Evolutionary conservation across 345 rosid species (phyloP).

Genomic region (Syzygium jambos): DNA sequence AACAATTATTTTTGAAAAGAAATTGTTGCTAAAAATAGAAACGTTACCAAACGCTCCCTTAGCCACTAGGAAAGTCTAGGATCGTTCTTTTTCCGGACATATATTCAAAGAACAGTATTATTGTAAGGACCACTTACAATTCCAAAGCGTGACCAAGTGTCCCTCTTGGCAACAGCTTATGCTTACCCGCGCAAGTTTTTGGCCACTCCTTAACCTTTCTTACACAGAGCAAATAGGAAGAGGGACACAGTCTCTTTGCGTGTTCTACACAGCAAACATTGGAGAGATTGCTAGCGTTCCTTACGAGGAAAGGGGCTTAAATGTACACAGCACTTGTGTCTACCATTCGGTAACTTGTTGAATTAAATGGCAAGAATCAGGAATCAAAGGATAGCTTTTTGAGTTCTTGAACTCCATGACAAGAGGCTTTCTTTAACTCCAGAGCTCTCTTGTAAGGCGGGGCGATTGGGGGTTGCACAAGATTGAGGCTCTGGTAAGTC

Average conservation of each 20-base stretch:
- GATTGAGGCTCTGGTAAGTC: slow-evolving; percentile 67
- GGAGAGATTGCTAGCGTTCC: not conserved
- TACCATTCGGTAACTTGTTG: not conserved
- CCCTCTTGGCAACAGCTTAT: slow-evolving; percentile 1
- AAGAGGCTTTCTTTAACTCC: slow-evolving; percentile 82
- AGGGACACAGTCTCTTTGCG: not conserved
- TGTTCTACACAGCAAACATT: not conserved
- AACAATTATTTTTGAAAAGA: too few species aligned
- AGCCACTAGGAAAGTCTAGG: not conserved
- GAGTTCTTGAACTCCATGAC: slow-evolving; percentile 38
- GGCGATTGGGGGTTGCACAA: slow-evolving; percentile 91
- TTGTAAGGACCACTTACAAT: not conserved
- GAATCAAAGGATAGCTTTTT: slow-evolving; percentile 45
- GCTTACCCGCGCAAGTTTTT: not conserved
- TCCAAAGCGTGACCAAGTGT: not conserved
- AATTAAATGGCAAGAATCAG: not conserved
- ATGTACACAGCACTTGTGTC: not conserved
- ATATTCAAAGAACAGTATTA: slow-evolving; percentile 3
- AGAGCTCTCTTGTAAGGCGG: slow-evolving; percentile 91
- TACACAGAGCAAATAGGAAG: not conserved
- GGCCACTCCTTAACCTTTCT: not conserved
- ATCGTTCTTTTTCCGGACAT: not conserved
- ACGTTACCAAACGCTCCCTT: too few species aligned
- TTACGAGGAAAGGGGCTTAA: not conserved
- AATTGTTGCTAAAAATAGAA: too few species aligned